Conservation (phyloP, 108 stramenopile species). For the Nannochloropsis salina region DNA sequence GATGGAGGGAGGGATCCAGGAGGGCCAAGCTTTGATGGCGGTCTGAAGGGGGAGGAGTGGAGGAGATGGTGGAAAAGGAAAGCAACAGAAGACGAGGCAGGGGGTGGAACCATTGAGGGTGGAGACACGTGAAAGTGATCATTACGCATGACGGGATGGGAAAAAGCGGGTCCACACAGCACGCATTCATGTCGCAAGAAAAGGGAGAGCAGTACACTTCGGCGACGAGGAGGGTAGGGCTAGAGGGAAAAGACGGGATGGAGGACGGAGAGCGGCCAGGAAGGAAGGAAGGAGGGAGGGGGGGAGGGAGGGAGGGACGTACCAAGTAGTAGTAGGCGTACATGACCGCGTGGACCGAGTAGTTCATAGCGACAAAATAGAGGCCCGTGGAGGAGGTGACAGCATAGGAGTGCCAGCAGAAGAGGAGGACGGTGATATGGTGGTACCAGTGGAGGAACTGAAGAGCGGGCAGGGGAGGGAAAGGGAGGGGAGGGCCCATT, state of each 20-base stretch:
- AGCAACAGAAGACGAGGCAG: background rate
- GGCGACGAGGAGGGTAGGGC: no score
- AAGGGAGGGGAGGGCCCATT: no score
- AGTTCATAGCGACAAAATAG: conserved; percentile 84
- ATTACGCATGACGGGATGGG: no score
- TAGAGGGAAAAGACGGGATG: no score
- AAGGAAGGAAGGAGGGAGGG: background rate
- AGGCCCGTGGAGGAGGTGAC: conserved; percentile 54
- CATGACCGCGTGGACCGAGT: conserved; percentile 96
- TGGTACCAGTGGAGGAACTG: conserved; percentile 90
- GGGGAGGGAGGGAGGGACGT: background rate
- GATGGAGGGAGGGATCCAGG: conserved; percentile 44
- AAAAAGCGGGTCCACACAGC: no score
- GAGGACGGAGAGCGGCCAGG: no score
- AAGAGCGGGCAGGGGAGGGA: conserved; percentile 49
- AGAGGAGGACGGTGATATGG: conserved; percentile 61
- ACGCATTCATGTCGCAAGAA: no score
- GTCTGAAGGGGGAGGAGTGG: background rate
- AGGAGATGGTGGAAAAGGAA: background rate
- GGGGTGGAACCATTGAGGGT: background rate
- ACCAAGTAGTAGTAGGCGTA: conserved; percentile 91
- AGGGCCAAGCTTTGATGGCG: conserved; percentile 25
- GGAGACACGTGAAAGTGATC: no score
- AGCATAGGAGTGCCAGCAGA: conserved; percentile 61
- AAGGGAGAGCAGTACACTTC: no score